These are phyloP conservation scores for Beauveria brongniartii DNA, from an alignment of 2,329 filamentous ascomycete species.

Conservation along the genomic window DNA sequence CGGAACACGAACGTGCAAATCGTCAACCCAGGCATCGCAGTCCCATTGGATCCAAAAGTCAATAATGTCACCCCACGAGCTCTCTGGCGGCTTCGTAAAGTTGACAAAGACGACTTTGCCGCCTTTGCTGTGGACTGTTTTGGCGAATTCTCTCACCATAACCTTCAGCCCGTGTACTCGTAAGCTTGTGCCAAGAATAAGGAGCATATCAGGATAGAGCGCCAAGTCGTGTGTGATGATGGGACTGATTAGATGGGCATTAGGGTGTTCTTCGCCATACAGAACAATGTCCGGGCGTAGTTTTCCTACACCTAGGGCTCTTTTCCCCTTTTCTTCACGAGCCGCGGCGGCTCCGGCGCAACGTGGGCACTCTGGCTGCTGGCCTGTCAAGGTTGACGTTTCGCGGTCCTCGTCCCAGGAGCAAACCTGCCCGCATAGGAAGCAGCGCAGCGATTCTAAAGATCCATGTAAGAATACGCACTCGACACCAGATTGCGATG, in stretches of 20 bases:
- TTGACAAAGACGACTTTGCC: constrained; percentile 68
- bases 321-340: constrained; percentile 56
- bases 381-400: constrained; percentile 50
- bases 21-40: constrained; percentile 63
- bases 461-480: constrained; percentile 67
- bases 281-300: constrained; percentile 65
- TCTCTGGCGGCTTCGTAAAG: constrained; percentile 62
- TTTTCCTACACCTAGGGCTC: constrained; percentile 58
- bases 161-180: constrained; percentile 64
- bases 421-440: constrained; percentile 48
- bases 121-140: constrained; percentile 58
- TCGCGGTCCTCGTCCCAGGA: constrained; percentile 54
- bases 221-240: constrained; percentile 61
- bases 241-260: constrained; percentile 57
- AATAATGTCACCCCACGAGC: constrained; percentile 63
- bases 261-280: constrained; percentile 66
- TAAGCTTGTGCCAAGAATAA: constrained; percentile 64
- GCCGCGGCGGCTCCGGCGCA: constrained; percentile 56
- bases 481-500: constrained; percentile 41
- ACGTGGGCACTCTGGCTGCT: constrained; percentile 59
- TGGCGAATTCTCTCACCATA: constrained; percentile 63
- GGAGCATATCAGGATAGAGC: constrained; percentile 55
- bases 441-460: constrained; percentile 56
- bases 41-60: constrained; percentile 71
- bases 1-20: constrained; percentile 51